A percentile compares a stretch with the other conserved stretches of the same genome.
phyloP scores from a whole-genome alignment of 768 basidiomycete species.

The Amanita polypyramis region DNA sequence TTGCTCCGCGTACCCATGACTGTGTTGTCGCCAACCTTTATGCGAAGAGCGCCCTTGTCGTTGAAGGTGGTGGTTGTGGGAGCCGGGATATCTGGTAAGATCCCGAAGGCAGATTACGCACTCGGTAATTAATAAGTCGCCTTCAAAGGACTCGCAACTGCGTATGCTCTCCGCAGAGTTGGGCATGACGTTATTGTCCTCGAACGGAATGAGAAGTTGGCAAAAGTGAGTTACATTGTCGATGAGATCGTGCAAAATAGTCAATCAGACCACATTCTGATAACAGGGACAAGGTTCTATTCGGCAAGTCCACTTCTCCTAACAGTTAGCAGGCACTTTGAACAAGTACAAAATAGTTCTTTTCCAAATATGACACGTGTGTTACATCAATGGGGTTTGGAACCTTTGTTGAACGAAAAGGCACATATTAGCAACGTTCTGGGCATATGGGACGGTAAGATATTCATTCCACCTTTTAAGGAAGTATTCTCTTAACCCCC shows the following conservation, averaged over 20 bases:
- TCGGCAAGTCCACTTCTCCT: slow-evolving; percentile 1
- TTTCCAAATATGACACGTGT: slow-evolving; percentile 52
- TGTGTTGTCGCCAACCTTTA: neutral
- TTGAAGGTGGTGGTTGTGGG: slow-evolving; percentile 32
- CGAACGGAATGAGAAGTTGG: slow-evolving; percentile 30
- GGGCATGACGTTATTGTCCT: slow-evolving; percentile 54
- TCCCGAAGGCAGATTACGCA: neutral
- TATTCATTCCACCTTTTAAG: too few species aligned
- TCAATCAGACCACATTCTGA: neutral
- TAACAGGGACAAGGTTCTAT: slow-evolving; percentile 1
- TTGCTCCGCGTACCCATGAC: too few species aligned
- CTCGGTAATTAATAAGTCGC: neutral
- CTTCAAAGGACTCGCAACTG: slow-evolving; percentile 38
- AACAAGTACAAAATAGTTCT: slow-evolving; percentile 14
- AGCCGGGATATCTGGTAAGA: slow-evolving; percentile 33
- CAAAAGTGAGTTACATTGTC: neutral
- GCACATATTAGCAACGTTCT: slow-evolving; percentile 23
- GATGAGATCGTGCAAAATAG: neutral
- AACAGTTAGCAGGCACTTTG: neutral
- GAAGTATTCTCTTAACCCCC: neutral
- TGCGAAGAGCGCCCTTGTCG: slow-evolving; percentile 12
- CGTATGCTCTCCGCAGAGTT: slow-evolving; percentile 40
- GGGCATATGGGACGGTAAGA: slow-evolving; percentile 17
- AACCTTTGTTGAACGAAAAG: slow-evolving; percentile 28
- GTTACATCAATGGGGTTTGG: slow-evolving; percentile 45